Percentiles rank a stretch among this genome's conserved stretches.
phyloP scores from a whole-genome alignment of 2,329 filamentous ascomycete species.

The Plectosphaerella cucumerina region DNA sequence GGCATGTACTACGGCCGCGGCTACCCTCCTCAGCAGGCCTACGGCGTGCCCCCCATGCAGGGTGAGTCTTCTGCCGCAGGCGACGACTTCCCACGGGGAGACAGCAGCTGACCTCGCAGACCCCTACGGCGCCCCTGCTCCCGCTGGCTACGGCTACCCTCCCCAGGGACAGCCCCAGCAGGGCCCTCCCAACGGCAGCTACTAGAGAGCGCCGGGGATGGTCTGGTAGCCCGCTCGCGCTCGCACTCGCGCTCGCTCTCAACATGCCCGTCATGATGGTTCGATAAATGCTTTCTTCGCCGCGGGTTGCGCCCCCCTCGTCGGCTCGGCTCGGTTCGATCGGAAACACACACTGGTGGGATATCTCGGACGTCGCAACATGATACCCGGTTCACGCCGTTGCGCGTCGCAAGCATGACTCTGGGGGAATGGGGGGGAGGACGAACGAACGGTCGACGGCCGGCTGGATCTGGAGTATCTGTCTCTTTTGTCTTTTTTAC shows the following conservation, averaged over 20 bases:
- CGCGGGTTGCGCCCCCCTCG: constrained; percentile 7
- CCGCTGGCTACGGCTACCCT: constrained; percentile 38
- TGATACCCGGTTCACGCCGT: constrained; percentile 15
- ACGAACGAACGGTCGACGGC: too few species aligned
- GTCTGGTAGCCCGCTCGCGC: too few species aligned
- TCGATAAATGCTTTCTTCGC: not conserved
- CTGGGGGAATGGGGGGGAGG: constrained; percentile 10
- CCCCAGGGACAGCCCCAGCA: constrained; percentile 39
- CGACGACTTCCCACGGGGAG: not conserved
- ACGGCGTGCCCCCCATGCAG: constrained; percentile 28
- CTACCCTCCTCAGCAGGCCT: constrained; percentile 31
- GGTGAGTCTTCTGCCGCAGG: constrained; percentile 19
- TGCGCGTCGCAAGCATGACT: constrained; percentile 11
- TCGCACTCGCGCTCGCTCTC: too few species aligned
- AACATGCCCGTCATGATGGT: not conserved
- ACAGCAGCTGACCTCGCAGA: not conserved
- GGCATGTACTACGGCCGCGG: constrained; percentile 43
- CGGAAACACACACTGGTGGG: constrained; percentile 12
- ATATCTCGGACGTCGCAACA: constrained; percentile 14
- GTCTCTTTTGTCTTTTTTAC: too few species aligned
- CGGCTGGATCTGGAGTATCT: too few species aligned
- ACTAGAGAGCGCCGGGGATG: constrained; percentile 25
- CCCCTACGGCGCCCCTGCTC: constrained; percentile 1
- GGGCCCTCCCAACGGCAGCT: constrained; percentile 32
- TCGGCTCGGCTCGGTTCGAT: constrained; percentile 14